Conservation (phyloP, 1,139 yeast genomes). For the Fermentozyma sake region DNA sequence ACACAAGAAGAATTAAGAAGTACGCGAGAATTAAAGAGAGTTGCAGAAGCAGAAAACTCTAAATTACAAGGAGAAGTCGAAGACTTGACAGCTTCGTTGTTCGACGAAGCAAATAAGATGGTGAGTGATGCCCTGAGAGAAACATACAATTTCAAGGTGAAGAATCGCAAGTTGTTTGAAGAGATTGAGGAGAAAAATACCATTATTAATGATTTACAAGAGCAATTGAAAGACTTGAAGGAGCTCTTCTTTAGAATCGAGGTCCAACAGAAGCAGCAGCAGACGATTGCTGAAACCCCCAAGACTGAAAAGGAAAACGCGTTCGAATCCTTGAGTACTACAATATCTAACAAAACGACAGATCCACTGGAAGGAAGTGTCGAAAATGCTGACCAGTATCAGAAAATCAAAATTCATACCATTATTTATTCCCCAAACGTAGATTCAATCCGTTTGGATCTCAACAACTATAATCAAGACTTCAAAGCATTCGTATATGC, state of each 20-base stretch:
- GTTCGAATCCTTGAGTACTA: too few species aligned
- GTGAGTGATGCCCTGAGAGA: slow-evolving; percentile 68
- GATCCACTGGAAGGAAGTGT: too few species aligned
- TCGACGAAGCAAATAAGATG: slow-evolving; percentile 78
- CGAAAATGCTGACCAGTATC: too few species aligned
- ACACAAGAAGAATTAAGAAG: slow-evolving; percentile 29
- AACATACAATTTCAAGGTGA: slow-evolving; percentile 47
- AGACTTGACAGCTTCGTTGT: slow-evolving; percentile 69
- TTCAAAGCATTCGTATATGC: slow-evolving; percentile 36
- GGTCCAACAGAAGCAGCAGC: slow-evolving; percentile 20
- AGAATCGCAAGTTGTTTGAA: slow-evolving; percentile 55
- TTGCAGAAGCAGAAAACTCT: slow-evolving; percentile 55
- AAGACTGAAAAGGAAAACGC: too few species aligned
- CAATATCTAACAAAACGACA: too few species aligned
- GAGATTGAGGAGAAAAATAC: slow-evolving; percentile 71
- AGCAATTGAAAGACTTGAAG: slow-evolving; percentile 69
- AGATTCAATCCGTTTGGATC: slow-evolving; percentile 57
- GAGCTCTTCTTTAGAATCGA: slow-evolving; percentile 31
- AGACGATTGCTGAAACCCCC: background rate
- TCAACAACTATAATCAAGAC: slow-evolving; percentile 38
- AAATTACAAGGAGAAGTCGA: slow-evolving; percentile 68
- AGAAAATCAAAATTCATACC: slow-evolving; percentile 18
- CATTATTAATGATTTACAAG: slow-evolving; percentile 60
- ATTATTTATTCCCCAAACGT: slow-evolving; percentile 50
- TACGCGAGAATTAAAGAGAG: slow-evolving; percentile 32